Evolutionary conservation across 2,329 filamentous ascomycete genomes (phyloP), one percentile per base, ranked within the genome.

Genomic region (Gaeumannomyces tritici): DNA sequence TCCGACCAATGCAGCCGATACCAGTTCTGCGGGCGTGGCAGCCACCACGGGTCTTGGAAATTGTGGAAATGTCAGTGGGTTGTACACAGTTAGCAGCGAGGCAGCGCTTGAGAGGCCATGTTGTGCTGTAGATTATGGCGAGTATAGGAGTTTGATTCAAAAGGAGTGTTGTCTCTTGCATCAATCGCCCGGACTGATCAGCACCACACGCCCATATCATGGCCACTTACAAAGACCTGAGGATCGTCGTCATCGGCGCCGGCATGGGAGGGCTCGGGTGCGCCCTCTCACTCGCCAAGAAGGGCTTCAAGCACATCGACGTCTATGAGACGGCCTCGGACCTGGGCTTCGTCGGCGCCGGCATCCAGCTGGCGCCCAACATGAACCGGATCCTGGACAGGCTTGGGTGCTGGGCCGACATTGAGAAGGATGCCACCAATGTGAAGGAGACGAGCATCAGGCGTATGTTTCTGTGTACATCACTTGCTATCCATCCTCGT

Each of bases 341-440:
- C 66, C 80, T 93, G 4, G 90, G 90, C 6, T 93, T 93, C 68
- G 89, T 93, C 1, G 91, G 91, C 28, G 91, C 91, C 1, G 91
- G 91, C 6, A 93, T 95, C 66, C 91, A 96, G 72, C 80, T 93
- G 63, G 89, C 90, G 0, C 90, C 90, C 0, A 96, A 95, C 67
- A 89, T 93, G 82, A 86, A 87, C 4, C 83, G 89, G 2, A 89
- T 95, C 11, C 80, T 95, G 15, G 87, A 91, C 70, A 78, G 81
- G 18, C 76, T 93, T 54, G 90, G 87, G 12, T 88, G 89, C 63
- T 93, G 90, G 89, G 75, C 81, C 24, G 79, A 81, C 21, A 90
- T 95, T 65, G 84, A 84, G 65, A 81, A 78, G 51, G 89, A 92
- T 71, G 88, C 89, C 3, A 89, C 90, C 0, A 82, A 87, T 64